Base-by-base conservation (phyloP, 2,329 filamentous ascomycete species). In the Sarocladiaceae sp. region DNA sequence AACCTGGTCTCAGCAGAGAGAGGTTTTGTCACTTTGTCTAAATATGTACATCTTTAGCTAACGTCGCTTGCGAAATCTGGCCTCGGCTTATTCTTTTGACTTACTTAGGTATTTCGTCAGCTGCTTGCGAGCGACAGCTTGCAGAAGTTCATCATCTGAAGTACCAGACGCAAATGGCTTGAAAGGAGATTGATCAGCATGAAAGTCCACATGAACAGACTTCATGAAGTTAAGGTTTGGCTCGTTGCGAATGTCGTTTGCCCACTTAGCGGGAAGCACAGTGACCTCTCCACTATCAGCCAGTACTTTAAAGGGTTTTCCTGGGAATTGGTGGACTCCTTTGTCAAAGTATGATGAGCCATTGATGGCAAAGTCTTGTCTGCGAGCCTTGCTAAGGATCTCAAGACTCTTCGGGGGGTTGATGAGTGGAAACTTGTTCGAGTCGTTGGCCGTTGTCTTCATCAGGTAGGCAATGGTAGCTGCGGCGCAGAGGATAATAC, bases 181-280 rank as follows among this genome's bases (percentile, higher is more conserved):
- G 20, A 45, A 45, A n/a, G 33, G 21, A 4, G 34, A 24, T 9
- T 21, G 13, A 26, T 45, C 33, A 13, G 44, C 33, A 26, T 45
- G 44, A 20, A 45, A 45, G 44, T 45, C 34, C 24, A 12, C 5
- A 16, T 35, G 33, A 27, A 41, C 33, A 23, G 50, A 41, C 6
- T 50, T 24, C 10, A 26, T 27, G 24, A 56, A 51, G 41, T 45
- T 44, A 6, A 56, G 46, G 6, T 47, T 46, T 4, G 43, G 37
- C 6, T 55, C 49, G 16, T 56, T 55, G 9, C 54, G 52, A 12
- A 56, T 53, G 2, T 53, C 51, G 24, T 55, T 41, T 9, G 47
- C 33, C 23, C 54, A 48, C 10, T 19, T 34, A 3, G 46, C 18
- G 1, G 54, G 55, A 1, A 57, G 45, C 21, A 56, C 37, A 3